Percentiles rank a stretch among this genome's conserved stretches.
These are phyloP conservation scores for Pugionium cornutum DNA, from an alignment of 345 rosid species.

Conservation along the genomic window DNA sequence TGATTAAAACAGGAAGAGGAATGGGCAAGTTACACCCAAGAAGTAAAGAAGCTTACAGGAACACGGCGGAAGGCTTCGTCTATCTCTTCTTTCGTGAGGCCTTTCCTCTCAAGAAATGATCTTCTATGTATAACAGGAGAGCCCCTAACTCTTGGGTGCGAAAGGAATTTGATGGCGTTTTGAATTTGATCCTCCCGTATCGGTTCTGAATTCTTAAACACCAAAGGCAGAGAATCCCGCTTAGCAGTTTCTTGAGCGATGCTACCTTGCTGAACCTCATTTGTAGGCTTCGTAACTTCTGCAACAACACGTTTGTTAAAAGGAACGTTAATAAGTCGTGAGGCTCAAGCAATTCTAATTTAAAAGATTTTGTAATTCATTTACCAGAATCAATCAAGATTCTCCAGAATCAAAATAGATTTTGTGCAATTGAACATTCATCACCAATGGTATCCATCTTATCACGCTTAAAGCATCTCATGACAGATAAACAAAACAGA, in stretches of 20 bases:
- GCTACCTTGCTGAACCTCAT: conserved; percentile 53
- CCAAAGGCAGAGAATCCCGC: conserved; percentile 52
- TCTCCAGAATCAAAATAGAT: conserved; percentile 1
- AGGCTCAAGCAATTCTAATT: no score
- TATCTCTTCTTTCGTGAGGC: conserved; percentile 92
- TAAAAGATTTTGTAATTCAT: no score
- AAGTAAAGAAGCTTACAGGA: conserved; percentile 54
- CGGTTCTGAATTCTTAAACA: conserved; percentile 87
- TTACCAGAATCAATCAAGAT: not conserved
- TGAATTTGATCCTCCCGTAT: conserved; percentile 89
- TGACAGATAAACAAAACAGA: not conserved
- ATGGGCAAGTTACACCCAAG: no score
- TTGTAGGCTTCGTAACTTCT: conserved; percentile 49
- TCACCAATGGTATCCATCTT: no score
- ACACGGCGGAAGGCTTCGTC: conserved; percentile 96
- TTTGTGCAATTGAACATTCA: not conserved
- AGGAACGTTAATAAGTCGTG: no score
- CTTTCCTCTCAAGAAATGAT: conserved; percentile 95
- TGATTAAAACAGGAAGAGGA: not conserved
- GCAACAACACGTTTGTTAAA: not conserved
- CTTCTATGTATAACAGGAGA: conserved; percentile 92
- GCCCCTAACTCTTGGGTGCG: conserved; percentile 89
- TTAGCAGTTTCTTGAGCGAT: conserved; percentile 46
- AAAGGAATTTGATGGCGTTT: conserved; percentile 94
- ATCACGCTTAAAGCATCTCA: no score